Evolutionary conservation across 2,329 filamentous ascomycete species (phyloP), one percentile per base, ranked within the genome.

Genomic region (Hymenoscyphus repandus): DNA sequence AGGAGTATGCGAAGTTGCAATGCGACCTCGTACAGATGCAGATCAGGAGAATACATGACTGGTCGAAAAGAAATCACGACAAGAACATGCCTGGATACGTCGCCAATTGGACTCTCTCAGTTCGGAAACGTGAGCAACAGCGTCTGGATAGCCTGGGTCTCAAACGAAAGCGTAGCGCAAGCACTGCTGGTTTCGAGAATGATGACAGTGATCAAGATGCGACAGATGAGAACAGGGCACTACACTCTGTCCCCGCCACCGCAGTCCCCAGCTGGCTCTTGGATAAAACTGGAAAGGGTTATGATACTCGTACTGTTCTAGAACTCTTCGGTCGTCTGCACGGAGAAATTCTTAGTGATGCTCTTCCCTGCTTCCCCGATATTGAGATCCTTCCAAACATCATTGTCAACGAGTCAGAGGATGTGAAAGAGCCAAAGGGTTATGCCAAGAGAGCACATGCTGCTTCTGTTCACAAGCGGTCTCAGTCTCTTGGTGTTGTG

Each of bases 111-210:
- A 75, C 78, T 1, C 67, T 90, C 6, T 76, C 75, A 5, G 73
- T 84, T 43, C 76, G 83, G 40, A 85, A 84, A 68, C 78, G 85
- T 12, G 83, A 87, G 63, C 74, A 81, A 61, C 73, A 77, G 58
- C 76, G 82, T 4, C 68, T 82, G 6, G 72, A 75, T 53, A 69
- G 71, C 45, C 64, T 68, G 2, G 61, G 53, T 36, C 55, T 55
- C 17, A 61, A 59, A 12, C 53, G 59, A 32, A 66, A 65, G 56
- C 53, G 63, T 50, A 56, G 53, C 50, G 56, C 52, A 18, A 33
- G 60, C 47, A 32, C 57, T 15, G 55, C 61, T 42, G 62, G 55
- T 48, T 53, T 57, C 4, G 54, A 59, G 10, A 49, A 54, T 3
- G 51, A 52, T 36, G 55, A 53, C 32, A 61, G 62, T 20, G 60